Conservation (phyloP, 495 filamentous ascomycete species). For the Cairneyella variabilis region DNA sequence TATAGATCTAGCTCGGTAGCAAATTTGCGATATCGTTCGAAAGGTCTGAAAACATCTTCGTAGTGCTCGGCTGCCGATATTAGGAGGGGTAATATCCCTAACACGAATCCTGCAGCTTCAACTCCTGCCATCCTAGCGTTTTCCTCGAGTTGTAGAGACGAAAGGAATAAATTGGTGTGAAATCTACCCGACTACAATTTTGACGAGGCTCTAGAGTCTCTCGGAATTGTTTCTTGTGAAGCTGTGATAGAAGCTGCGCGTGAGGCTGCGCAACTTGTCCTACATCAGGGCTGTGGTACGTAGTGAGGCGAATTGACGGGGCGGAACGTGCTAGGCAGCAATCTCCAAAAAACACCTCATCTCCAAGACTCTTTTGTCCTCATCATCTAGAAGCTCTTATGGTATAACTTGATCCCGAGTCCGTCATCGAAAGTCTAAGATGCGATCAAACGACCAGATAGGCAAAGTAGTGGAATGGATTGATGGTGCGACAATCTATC, state of each 20-base stretch:
- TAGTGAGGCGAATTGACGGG: not conserved
- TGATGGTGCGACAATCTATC: conserved; percentile 11
- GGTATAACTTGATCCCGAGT: not conserved
- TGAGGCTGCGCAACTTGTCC: not conserved
- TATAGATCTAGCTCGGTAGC: conserved; percentile 6
- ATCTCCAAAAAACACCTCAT: too few species aligned
- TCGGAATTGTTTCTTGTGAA: not conserved
- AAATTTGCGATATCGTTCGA: conserved; percentile 20
- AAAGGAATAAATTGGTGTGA: not conserved
- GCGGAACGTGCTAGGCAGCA: too few species aligned
- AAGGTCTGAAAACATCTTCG: conserved; percentile 26
- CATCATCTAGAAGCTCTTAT: not conserved
- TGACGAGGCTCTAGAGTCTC: too few species aligned
- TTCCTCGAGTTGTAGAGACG: not conserved
- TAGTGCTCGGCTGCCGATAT: conserved; percentile 28
- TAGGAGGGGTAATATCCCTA: conserved; percentile 29
- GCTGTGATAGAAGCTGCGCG: too few species aligned
- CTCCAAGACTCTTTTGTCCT: too few species aligned
- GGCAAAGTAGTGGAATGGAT: conserved; percentile 13
- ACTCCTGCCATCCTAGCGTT: conserved; percentile 1
- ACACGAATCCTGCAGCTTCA: conserved; percentile 23
- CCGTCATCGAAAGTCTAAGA: not conserved
- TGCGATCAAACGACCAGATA: not conserved
- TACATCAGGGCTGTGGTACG: not conserved
- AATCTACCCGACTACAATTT: not conserved